Percentiles rank a stretch among this genome's conserved stretches.
These are phyloP conservation scores for Cymbopogon citratus DNA, from an alignment of 176 grass and related monocot species.

Conservation along the genomic window DNA sequence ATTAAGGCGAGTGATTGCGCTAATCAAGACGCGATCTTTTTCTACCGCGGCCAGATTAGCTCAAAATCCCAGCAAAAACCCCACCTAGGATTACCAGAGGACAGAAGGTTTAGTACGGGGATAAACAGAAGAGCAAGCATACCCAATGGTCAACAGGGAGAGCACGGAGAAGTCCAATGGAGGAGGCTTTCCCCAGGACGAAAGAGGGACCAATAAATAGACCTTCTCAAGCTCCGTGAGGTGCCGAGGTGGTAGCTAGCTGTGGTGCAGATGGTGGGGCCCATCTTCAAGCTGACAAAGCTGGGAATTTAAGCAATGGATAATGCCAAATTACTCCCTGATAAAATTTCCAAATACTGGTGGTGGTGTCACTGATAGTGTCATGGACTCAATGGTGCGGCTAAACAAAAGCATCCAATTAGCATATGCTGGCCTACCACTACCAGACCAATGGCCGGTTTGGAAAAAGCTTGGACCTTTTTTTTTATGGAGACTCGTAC, in stretches of 20 bases:
- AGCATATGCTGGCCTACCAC: constrained; percentile 17
- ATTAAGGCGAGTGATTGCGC: neutral
- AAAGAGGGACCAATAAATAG: constrained; percentile 43
- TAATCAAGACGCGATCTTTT: neutral
- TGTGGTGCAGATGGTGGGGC: constrained; percentile 13
- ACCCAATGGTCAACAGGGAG: constrained; percentile 17
- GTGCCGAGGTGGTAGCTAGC: neutral
- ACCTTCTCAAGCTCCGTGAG: no score
- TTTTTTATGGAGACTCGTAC: neutral
- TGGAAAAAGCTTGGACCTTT: neutral
- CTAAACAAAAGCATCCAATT: constrained; percentile 11
- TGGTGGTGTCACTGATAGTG: constrained; percentile 17
- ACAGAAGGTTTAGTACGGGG: neutral
- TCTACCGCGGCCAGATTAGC: neutral
- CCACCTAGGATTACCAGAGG: constrained; percentile 2
- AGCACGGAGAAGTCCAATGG: neutral
- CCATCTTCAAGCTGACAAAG: neutral
- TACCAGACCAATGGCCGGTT: neutral
- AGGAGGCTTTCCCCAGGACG: constrained; percentile 11
- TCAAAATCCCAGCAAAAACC: constrained; percentile 15
- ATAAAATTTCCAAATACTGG: neutral
- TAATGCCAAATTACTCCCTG: constrained; percentile 13
- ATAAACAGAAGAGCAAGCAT: constrained; percentile 9
- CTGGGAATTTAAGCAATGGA: constrained; percentile 3
- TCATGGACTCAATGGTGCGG: neutral